Conservation (phyloP, 306 rosid species). For the Carpinus viminea region DNA sequence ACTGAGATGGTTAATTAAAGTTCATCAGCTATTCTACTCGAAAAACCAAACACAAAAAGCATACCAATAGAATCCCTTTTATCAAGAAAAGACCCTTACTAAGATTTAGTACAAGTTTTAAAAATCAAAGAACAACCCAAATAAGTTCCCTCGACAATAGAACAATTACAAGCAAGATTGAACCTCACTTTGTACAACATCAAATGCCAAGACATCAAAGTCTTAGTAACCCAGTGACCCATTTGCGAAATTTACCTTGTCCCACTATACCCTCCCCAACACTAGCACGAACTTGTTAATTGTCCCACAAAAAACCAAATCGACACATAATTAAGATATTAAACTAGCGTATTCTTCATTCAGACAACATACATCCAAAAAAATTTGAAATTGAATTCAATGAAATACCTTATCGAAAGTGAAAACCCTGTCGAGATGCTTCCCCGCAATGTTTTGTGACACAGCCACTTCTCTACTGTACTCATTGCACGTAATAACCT, state of each 20-base stretch:
- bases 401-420: slow-evolving; percentile 81
- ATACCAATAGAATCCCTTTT: neutral
- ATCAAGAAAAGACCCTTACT: neutral
- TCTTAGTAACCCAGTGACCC: neutral
- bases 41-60: neutral
- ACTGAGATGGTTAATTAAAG: neutral
- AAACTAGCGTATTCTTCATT: neutral
- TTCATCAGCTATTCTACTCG: neutral
- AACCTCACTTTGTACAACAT: neutral
- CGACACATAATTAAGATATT: neutral
- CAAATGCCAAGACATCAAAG: too few relatives aligned
- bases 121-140: neutral
- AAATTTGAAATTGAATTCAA: neutral
- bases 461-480: slow-evolving; percentile 77
- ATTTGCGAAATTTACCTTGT: neutral
- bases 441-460: slow-evolving; percentile 88
- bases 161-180: neutral
- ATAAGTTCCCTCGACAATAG: neutral
- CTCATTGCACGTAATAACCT: slow-evolving; percentile 79
- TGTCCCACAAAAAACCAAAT: neutral
- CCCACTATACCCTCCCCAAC: too few relatives aligned
- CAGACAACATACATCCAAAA: neutral
- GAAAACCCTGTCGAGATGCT: slow-evolving; percentile 82
- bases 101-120: neutral
- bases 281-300: neutral